A percentile compares a stretch with the other conserved stretches of the same genome.
phyloP scores from a whole-genome alignment of 1,284 basidiomycete genomes.

The Blastosporella zonata region DNA sequence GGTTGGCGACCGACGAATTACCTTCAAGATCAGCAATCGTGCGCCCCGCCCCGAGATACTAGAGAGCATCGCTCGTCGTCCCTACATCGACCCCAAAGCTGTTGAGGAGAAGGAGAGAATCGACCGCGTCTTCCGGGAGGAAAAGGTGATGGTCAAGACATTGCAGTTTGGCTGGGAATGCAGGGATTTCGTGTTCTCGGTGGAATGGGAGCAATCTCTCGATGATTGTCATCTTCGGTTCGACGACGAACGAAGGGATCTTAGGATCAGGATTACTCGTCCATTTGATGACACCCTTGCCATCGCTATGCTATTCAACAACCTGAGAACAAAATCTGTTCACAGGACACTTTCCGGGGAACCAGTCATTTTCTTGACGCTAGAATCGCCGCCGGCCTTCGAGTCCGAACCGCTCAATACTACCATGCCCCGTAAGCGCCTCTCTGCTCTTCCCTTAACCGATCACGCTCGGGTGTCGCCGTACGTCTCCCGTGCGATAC shows the following conservation, averaged over 20 bases:
- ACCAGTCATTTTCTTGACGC: slow-evolving; percentile 39
- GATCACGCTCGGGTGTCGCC: slow-evolving; percentile 39
- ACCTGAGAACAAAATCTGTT: slow-evolving; percentile 38
- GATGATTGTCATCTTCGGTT: slow-evolving; percentile 32
- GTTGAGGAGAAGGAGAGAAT: slow-evolving; percentile 32
- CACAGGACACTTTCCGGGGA: slow-evolving; percentile 29
- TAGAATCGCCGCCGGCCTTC: slow-evolving; percentile 45
- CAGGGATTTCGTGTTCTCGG: slow-evolving; percentile 50
- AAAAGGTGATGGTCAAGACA: slow-evolving; percentile 29
- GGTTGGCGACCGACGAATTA: slow-evolving; percentile 32
- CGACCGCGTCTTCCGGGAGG: slow-evolving; percentile 26
- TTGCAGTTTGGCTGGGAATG: slow-evolving; percentile 58
- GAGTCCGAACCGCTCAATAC: slow-evolving; percentile 27
- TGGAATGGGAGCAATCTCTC: slow-evolving; percentile 48
- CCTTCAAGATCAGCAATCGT: slow-evolving; percentile 36
- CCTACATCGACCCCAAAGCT: slow-evolving; percentile 44
- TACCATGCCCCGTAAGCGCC: slow-evolving; percentile 23
- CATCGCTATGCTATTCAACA: slow-evolving; percentile 44
- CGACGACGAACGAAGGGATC: slow-evolving; percentile 44
- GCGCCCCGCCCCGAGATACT: slow-evolving; percentile 34
- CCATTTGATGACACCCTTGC: slow-evolving; percentile 24
- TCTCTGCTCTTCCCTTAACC: slow-evolving; percentile 31
- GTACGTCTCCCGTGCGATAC: slow-evolving; percentile 46
- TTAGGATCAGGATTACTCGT: slow-evolving; percentile 36
- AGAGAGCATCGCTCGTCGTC: slow-evolving; percentile 38